Conservation (phyloP, 2,329 filamentous ascomycete genomes). For the Arthrocladium fulminans region DNA sequence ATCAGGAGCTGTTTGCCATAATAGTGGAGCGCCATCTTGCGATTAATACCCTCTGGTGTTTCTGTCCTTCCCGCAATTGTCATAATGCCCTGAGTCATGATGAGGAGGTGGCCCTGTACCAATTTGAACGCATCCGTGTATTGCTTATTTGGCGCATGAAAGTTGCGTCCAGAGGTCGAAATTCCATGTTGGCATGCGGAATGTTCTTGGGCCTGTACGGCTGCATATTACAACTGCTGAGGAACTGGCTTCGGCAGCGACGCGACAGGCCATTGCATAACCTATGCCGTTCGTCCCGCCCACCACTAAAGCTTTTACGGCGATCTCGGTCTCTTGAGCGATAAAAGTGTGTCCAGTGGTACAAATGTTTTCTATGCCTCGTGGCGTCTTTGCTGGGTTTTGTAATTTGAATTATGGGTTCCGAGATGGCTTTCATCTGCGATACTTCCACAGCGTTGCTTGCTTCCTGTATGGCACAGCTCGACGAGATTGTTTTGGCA, state of each 20-base stretch:
- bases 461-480: no score
- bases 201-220: slow-evolving; percentile 25
- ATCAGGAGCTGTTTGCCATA: slow-evolving; percentile 40
- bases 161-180: slow-evolving; percentile 8
- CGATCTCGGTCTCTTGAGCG: no score
- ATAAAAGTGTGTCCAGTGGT: no score
- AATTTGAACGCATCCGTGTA: slow-evolving; percentile 10
- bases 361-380: no score
- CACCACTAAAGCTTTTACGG: slow-evolving; percentile 28
- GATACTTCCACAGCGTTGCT: no score
- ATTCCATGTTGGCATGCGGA: slow-evolving; percentile 8
- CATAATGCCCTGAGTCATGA: slow-evolving; percentile 31
- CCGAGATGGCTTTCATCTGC: no score
- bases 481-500: no score
- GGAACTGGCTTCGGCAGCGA: slow-evolving; percentile 24
- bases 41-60: slow-evolving; percentile 38
- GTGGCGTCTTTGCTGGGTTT: no score
- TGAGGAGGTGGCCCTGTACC: slow-evolving; percentile 30
- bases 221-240: slow-evolving; percentile 29
- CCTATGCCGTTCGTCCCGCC: slow-evolving; percentile 32
- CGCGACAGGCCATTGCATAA: slow-evolving; percentile 31
- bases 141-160: slow-evolving; percentile 9
- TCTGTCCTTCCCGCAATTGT: slow-evolving; percentile 29
- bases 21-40: slow-evolving; percentile 40
- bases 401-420: no score